These are phyloP conservation scores for Leptosphaerulina australis DNA, from an alignment of 2,329 filamentous ascomycete genomes.

Conservation along the genomic window DNA sequence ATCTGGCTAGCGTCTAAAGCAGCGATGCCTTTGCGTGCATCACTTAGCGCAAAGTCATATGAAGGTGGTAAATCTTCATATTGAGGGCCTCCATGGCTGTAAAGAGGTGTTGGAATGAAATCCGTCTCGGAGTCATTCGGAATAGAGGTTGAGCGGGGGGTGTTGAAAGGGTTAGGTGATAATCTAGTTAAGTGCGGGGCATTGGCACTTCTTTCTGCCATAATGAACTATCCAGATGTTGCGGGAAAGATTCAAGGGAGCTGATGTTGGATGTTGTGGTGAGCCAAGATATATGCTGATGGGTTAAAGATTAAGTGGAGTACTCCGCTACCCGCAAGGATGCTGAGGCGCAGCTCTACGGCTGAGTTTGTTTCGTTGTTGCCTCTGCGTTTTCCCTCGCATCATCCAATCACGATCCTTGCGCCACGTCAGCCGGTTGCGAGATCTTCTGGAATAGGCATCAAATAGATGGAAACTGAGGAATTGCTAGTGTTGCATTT, in stretches of 20 bases:
- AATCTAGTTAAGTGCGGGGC: constrained; percentile 22
- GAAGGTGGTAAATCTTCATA: constrained; percentile 48
- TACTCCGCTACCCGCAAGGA: constrained; percentile 10
- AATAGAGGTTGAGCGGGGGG: constrained; percentile 38
- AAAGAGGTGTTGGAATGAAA: constrained; percentile 38
- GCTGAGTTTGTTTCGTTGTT: constrained; percentile 11
- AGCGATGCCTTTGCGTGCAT: constrained; percentile 35
- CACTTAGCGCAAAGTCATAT: constrained; percentile 45
- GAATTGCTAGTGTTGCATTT: background rate
- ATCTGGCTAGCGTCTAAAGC: constrained; percentile 37
- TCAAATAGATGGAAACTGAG: background rate
- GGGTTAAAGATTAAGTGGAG: background rate
- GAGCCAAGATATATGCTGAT: constrained; percentile 7
- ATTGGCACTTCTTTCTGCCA: constrained; percentile 29
- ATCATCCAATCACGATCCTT: constrained; percentile 4
- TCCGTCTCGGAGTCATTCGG: constrained; percentile 44
- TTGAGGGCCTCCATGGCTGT: constrained; percentile 41
- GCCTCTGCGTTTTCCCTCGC: constrained; percentile 1
- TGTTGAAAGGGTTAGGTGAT: constrained; percentile 28
- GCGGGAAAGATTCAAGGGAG: background rate
- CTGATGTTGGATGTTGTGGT: background rate
- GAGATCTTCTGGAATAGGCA: background rate
- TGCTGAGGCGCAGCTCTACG: constrained; percentile 15
- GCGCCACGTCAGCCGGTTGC: constrained; percentile 6
- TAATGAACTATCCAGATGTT: too few species aligned